Percentiles rank a stretch among this genome's conserved stretches.
These are phyloP conservation scores for Pseudozyma sp. DNA, from an alignment of 1,284 basidiomycete species.

Conservation along the genomic window DNA sequence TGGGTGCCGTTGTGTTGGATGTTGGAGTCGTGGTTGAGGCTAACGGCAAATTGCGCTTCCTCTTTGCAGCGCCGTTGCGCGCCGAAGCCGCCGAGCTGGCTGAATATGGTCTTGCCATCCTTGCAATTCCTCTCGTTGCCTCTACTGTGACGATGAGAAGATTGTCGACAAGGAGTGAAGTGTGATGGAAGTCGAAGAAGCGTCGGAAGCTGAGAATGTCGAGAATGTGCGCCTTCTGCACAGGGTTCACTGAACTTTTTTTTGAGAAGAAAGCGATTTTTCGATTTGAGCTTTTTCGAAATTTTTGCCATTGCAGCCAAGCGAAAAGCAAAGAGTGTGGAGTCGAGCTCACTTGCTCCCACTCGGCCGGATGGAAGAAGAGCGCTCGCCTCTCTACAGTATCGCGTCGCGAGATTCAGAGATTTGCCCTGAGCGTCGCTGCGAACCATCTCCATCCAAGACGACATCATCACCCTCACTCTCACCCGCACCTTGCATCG, in stretches of 20 bases:
- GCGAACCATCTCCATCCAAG: constrained; percentile 4
- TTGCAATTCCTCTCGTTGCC: background rate
- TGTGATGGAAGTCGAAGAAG: background rate
- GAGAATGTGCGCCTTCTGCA: background rate
- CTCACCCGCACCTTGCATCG: background rate
- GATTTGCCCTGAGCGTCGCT: constrained; percentile 6
- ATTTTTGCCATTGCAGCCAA: constrained; percentile 22
- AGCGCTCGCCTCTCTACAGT: background rate
- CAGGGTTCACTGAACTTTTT: constrained; percentile 13
- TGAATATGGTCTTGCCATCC: constrained; percentile 34
- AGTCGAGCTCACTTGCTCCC: constrained; percentile 7
- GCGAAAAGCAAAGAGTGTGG: constrained; percentile 11
- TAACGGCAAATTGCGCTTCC: constrained; percentile 35
- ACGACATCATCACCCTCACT: background rate
- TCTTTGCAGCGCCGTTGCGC: constrained; percentile 39
- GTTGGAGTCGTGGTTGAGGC: constrained; percentile 4
- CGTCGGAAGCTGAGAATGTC: too few relatives aligned
- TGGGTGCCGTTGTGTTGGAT: constrained; percentile 6
- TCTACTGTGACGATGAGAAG: too few relatives aligned
- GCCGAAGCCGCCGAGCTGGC: constrained; percentile 30
- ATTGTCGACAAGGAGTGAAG: too few relatives aligned
- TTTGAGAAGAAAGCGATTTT: constrained; percentile 21
- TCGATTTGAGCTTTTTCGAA: constrained; percentile 11
- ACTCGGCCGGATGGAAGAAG: constrained; percentile 42
- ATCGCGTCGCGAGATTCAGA: constrained; percentile 35